A percentile compares a stretch with the other conserved stretches of the same genome.
phyloP scores from a whole-genome alignment of 169 alveolate genomes.

The Cystoisospora suis region DNA sequence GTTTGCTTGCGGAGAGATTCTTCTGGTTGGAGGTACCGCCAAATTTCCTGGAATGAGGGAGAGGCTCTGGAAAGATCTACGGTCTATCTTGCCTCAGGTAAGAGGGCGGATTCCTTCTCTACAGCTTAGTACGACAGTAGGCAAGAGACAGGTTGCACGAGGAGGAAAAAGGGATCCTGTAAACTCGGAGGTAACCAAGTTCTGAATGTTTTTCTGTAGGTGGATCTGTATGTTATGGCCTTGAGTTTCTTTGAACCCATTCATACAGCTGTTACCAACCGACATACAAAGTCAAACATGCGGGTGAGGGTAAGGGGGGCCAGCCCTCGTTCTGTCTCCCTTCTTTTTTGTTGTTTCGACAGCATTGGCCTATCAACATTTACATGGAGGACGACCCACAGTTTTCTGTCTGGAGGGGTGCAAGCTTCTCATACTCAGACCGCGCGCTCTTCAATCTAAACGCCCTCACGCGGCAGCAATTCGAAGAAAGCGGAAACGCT shows the following conservation, averaged over 20 bases:
- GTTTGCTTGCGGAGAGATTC: conserved; percentile 70
- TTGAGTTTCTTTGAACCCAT: too few species aligned
- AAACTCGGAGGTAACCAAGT: too few species aligned
- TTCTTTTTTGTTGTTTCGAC: neutral
- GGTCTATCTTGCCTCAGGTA: conserved; percentile 72
- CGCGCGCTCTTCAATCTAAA: conserved; percentile 44
- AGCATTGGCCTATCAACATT: conserved; percentile 60
- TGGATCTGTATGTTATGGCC: too few species aligned
- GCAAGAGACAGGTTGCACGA: too few species aligned
- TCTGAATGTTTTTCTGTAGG: too few species aligned
- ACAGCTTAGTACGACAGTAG: too few species aligned
- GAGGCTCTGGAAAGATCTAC: conserved; percentile 72
- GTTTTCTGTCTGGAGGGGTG: conserved; percentile 60
- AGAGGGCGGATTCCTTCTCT: too few species aligned
- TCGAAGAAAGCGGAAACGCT: conserved; percentile 36
- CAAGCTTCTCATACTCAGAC: conserved; percentile 54
- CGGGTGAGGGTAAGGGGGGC: too few species aligned
- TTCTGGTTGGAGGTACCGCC: conserved; percentile 77
- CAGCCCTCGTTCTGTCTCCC: neutral
- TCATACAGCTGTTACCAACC: too few species aligned
- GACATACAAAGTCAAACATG: too few species aligned
- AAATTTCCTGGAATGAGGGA: conserved; percentile 72
- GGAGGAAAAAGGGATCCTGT: too few species aligned
- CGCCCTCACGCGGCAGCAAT: conserved; percentile 56
- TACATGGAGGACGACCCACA: conserved; percentile 60